Conservation (phyloP, 768 basidiomycete genomes). For the Cystobasidiopsis lactophilus region DNA sequence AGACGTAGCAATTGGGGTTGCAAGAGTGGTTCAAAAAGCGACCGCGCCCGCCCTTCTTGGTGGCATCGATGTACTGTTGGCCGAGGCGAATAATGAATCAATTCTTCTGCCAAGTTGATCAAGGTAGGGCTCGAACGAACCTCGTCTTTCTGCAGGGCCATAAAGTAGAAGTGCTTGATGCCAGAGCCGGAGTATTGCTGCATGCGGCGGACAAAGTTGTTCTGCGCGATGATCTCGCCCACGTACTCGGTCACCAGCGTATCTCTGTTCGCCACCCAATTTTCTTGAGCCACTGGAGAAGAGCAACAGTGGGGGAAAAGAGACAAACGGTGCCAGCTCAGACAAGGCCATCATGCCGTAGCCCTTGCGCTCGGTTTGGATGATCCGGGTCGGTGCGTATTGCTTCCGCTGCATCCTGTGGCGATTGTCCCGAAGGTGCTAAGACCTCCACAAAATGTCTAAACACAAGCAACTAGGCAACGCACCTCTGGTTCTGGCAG, state of each 20-base stretch:
- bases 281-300: neutral
- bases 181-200: slow-evolving; percentile 78
- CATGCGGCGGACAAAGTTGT: slow-evolving; percentile 80
- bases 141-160: slow-evolving; percentile 98
- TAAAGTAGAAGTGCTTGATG: slow-evolving; percentile 93
- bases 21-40: slow-evolving; percentile 97
- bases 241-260: slow-evolving; percentile 91
- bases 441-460: neutral
- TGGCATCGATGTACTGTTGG: slow-evolving; percentile 80
- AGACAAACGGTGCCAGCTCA: slow-evolving; percentile 26
- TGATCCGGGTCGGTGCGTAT: slow-evolving; percentile 70
- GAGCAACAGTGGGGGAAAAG: neutral
- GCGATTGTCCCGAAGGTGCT: neutral
- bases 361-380: slow-evolving; percentile 85
- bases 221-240: slow-evolving; percentile 77
- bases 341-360: slow-evolving; percentile 63
- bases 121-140: slow-evolving; percentile 26
- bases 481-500: slow-evolving; percentile 67
- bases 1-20: slow-evolving; percentile 89
- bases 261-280: no score
- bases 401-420: slow-evolving; percentile 63
- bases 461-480: neutral
- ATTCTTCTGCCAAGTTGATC: neutral
- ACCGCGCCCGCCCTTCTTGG: slow-evolving; percentile 85
- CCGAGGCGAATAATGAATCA: neutral